These are phyloP conservation scores for Elsinoe arachidis DNA, from an alignment of 2,329 filamentous ascomycete species.

Conservation along the genomic window DNA sequence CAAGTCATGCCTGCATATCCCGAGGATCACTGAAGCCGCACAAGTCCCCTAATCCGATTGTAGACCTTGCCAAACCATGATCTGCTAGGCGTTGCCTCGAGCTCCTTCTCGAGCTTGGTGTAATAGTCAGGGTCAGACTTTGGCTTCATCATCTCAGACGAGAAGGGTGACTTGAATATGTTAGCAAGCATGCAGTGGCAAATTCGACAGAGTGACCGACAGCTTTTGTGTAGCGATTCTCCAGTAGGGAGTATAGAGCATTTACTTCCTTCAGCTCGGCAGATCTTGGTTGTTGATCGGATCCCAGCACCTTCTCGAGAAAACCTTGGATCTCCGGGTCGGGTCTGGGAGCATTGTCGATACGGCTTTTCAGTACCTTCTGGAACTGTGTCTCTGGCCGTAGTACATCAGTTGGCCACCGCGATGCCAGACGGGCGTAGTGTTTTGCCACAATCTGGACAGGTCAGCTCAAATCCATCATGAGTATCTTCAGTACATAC, in stretches of 20 bases:
- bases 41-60: conserved; percentile 40
- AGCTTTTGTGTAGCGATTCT: conserved; percentile 46
- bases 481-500: not conserved
- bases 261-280: conserved; percentile 43
- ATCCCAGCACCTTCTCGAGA: conserved; percentile 14
- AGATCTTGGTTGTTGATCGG: not conserved
- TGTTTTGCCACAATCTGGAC: conserved; percentile 33
- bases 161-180: conserved; percentile 37
- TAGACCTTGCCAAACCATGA: conserved; percentile 37
- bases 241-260: conserved; percentile 51
- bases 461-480: not conserved
- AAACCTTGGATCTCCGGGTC: conserved; percentile 8
- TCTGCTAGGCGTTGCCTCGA: conserved; percentile 45
- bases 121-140: conserved; percentile 45
- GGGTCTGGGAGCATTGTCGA: conserved; percentile 24
- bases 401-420: conserved; percentile 44
- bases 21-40: conserved; percentile 34
- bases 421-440: conserved; percentile 41
- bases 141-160: conserved; percentile 40
- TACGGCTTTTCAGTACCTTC: conserved; percentile 34
- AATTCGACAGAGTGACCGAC: conserved; percentile 16
- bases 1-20: not conserved
- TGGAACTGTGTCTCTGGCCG: conserved; percentile 41
- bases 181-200: conserved; percentile 7
- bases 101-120: conserved; percentile 42